Conservation (phyloP, 2,329 filamentous ascomycete genomes). For the Neonectria neomacrospora region DNA sequence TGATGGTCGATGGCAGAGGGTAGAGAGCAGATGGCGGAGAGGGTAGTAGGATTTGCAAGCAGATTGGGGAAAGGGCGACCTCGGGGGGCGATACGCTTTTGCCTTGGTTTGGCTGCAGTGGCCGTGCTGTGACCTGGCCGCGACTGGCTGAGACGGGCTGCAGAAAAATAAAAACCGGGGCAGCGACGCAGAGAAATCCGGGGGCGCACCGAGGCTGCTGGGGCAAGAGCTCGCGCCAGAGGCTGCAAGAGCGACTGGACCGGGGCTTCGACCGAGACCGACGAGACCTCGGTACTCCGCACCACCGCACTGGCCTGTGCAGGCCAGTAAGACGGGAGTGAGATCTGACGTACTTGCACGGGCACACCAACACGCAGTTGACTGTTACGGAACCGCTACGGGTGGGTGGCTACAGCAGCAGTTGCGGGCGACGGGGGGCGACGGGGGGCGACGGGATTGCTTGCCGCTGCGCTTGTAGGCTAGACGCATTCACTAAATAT, state of each 20-base stretch:
- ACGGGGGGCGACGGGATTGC: too few relatives aligned
- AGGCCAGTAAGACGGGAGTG: background rate
- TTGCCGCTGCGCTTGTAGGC: too few relatives aligned
- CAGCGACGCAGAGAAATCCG: slow-evolving; percentile 42
- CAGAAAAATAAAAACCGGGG: slow-evolving; percentile 14
- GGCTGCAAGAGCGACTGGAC: slow-evolving; percentile 13
- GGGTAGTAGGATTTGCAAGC: slow-evolving; percentile 11
- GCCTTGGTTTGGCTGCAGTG: background rate
- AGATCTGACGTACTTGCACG: background rate
- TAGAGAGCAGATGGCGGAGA: background rate
- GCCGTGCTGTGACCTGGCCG: background rate
- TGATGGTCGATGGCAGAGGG: background rate
- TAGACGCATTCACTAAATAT: background rate
- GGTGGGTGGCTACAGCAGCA: too few relatives aligned
- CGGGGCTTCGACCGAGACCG: slow-evolving; percentile 35
- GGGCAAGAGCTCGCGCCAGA: background rate
- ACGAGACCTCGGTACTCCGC: slow-evolving; percentile 41
- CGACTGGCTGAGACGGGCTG: background rate
- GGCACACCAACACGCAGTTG: background rate
- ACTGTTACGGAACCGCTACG: background rate
- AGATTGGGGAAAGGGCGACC: slow-evolving; percentile 17
- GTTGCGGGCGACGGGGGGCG: too few relatives aligned
- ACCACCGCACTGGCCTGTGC: slow-evolving; percentile 4
- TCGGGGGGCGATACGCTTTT: slow-evolving; percentile 15
- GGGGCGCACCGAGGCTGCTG: slow-evolving; percentile 29